phyloP scores from a whole-genome alignment of 495 filamentous ascomycete genomes.

The Hypoxylon trugodes region DNA sequence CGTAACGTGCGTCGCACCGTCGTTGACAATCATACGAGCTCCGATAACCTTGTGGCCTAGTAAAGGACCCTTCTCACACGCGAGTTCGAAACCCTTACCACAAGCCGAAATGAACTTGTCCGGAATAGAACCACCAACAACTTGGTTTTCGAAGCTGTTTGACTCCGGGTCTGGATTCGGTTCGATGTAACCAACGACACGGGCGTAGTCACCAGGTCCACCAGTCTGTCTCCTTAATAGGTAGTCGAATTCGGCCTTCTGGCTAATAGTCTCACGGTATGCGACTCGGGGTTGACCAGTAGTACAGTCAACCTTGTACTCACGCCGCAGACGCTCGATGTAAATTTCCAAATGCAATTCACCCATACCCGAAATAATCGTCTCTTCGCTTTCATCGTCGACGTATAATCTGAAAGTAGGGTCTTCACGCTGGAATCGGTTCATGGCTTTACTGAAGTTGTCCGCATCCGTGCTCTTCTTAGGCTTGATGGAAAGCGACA shows the following conservation, averaged over 20 bases:
- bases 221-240: conserved; percentile 96
- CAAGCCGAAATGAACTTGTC: conserved; percentile 98
- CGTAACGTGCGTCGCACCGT: conserved; percentile 97
- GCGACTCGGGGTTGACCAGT: conserved; percentile 98
- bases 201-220: conserved; percentile 94
- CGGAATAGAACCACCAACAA: conserved; percentile 88
- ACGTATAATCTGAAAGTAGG: conserved; percentile 96
- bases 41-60: conserved; percentile 95
- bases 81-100: conserved; percentile 90
- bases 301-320: conserved; percentile 94
- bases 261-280: conserved; percentile 92
- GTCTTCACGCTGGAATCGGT: conserved; percentile 98
- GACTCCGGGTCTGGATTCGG: conserved; percentile 75
- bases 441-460: conserved; percentile 99
- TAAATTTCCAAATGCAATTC: conserved; percentile 98
- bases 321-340: conserved; percentile 96
- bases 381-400: conserved; percentile 89
- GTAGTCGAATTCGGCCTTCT: conserved; percentile 84
- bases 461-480: conserved; percentile 91
- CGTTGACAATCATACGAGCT: conserved; percentile 89
- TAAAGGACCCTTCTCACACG: conserved; percentile 87
- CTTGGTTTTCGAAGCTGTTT: conserved; percentile 86
- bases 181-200: conserved; percentile 92
- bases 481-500: conserved; percentile 95
- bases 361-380: conserved; percentile 98